Evolutionary conservation across 2,329 filamentous ascomycete species (phyloP).

Genomic region (Ceratocystis alfenasii): DNA sequence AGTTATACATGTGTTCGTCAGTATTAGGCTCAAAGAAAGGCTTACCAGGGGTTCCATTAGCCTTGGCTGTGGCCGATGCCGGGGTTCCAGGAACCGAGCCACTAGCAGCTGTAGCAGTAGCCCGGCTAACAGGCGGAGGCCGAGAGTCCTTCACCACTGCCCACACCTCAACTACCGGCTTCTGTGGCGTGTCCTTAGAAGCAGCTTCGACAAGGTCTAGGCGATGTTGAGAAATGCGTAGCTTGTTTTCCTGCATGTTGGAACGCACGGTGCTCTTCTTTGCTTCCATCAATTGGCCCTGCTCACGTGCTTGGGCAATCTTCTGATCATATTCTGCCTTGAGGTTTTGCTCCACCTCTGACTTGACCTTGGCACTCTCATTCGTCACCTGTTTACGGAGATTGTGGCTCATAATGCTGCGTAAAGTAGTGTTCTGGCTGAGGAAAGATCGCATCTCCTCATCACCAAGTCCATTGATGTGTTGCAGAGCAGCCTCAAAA

Average conservation of each 20-base stretch:
- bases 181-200: conserved; percentile 71
- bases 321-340: conserved; percentile 43
- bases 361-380: conserved; percentile 49
- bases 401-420: conserved; percentile 47
- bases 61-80: conserved; percentile 7
- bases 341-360: conserved; percentile 39
- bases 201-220: conserved; percentile 68
- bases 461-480: conserved; percentile 31
- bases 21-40: background rate
- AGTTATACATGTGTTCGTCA: background rate
- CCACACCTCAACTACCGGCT: conserved; percentile 78
- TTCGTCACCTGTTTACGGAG: conserved; percentile 59
- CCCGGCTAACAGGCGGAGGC: conserved; percentile 22
- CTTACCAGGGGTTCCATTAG: conserved; percentile 16
- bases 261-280: conserved; percentile 65
- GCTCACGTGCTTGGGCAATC: conserved; percentile 42
- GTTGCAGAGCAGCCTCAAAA: conserved; percentile 18
- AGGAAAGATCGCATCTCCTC: conserved; percentile 46
- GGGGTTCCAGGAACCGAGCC: conserved; percentile 11
- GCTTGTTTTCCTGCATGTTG: conserved; percentile 65
- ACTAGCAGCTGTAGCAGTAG: conserved; percentile 7
- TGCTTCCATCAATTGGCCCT: conserved; percentile 58
- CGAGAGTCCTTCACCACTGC: conserved; percentile 26
- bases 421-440: conserved; percentile 44
- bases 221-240: conserved; percentile 54